Evolutionary conservation across 1,284 basidiomycete genomes (phyloP), one percentile per base, ranked within the genome.

Genomic region (Thecaphora thlaspeos): DNA sequence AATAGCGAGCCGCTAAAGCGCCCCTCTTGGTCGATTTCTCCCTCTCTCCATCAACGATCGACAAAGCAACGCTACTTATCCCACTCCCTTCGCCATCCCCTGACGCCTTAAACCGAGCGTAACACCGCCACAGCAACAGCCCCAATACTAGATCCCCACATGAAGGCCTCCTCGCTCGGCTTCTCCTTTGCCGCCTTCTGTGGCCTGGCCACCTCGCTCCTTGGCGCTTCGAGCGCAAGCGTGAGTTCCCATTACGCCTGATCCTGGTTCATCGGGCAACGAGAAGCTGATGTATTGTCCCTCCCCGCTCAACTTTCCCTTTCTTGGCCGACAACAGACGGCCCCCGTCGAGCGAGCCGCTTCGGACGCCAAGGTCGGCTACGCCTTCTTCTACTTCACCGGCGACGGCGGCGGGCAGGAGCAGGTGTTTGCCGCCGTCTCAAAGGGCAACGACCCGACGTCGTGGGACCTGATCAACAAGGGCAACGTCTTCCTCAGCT

Each of bases 371-470:
- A 48, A 55, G n/a, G 52, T 49, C 2, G 53, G 53, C 10, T 55
- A 55, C 30, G 53, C 42, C 22, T 55, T 55, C 40, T 55, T 49
- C 43, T 55, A 55, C 40, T 55, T 55, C 28, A 39, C 42, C 34
- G 53, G 53, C 40, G 48, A 55, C 26, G 10, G 8, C 22, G 34
- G 47, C 5, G 53, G 53, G 14, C 42, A 55, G 12, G 53, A 55
- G 32, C 21, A 43, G 32, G 45, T 55, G 36, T 55, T 41, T 32
- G 53, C 53, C 8, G 53, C 53, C 9, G 53, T 55, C 0, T 41
- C 38, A n/a, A 32, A 45, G 21, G 47, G 44, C 43, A 55, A 55
- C 40, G 23, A 23, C 2, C 53, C 53, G 2, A 42, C 40, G 8
- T 14, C 18, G 8, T 55, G 53, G 53, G 53, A 55, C 21, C 34